These are phyloP conservation scores for Eimeria maxima DNA, from an alignment of 169 alveolate genomes.

Conservation along the genomic window DNA sequence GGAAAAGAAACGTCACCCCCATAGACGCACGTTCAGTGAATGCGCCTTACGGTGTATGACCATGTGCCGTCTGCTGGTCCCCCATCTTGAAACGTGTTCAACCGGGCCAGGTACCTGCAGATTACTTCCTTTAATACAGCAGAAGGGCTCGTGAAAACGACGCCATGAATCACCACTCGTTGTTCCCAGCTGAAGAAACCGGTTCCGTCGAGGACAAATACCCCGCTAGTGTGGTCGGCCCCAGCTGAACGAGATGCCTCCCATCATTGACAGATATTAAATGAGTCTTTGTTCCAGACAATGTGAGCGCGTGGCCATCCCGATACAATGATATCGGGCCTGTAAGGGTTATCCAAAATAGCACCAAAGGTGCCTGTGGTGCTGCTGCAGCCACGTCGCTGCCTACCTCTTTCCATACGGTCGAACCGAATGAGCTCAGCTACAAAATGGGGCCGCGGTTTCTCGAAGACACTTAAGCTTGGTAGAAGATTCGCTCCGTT, in stretches of 20 bases:
- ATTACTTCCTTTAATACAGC: neutral
- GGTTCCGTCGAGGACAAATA: neutral
- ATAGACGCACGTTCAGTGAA: neutral
- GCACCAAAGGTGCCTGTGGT: neutral
- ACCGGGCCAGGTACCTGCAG: slow-evolving; percentile 45
- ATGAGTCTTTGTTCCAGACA: slow-evolving; percentile 40
- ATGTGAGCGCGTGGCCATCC: slow-evolving; percentile 1
- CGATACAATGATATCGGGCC: slow-evolving; percentile 32
- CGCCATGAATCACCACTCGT: slow-evolving; percentile 15
- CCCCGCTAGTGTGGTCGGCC: slow-evolving; percentile 32
- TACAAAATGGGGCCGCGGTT: neutral
- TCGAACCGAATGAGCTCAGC: slow-evolving; percentile 29
- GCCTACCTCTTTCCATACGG: slow-evolving; percentile 46
- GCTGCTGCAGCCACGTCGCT: neutral
- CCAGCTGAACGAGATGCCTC: slow-evolving; percentile 21
- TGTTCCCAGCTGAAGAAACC: slow-evolving; percentile 36
- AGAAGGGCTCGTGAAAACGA: neutral
- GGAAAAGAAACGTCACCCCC: neutral
- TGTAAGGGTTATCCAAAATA: neutral
- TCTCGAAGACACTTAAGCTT: slow-evolving; percentile 4
- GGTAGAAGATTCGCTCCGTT: neutral
- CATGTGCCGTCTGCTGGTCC: slow-evolving; percentile 49
- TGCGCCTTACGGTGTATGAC: slow-evolving; percentile 51
- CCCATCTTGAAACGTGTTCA: slow-evolving; percentile 53
- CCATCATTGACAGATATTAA: slow-evolving; percentile 19